Evolutionary conservation across 306 rosid genomes (phyloP), one percentile per base, ranked within the genome.

Genomic region (Quillaja saponaria): DNA sequence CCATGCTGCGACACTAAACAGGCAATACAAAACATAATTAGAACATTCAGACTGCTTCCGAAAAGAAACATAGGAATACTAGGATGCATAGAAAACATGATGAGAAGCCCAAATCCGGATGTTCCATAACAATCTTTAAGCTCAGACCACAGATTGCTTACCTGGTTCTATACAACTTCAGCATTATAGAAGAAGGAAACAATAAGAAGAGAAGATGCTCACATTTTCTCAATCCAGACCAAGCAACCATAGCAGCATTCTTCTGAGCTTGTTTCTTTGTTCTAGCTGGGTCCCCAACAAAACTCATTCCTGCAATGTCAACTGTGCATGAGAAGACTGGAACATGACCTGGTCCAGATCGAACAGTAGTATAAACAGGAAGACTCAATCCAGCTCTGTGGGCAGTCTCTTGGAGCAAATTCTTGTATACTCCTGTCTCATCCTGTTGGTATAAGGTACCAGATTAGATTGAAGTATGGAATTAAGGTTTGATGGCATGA

Each of bases 241-340:
- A 90, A 76, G 95, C 91, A 69, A 88, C 75, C 53, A 86, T 67
- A 4, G 96, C 96, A 19, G 95, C 95, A 76, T 82, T 86, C 51
- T 90, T 90, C 65, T 90, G 89, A 62, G 96, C 95, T 84, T 82
- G 95, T 69, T 90, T 86, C 85, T 90, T 86, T 69, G 89, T 76
- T 81, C 85, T 81, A 75, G 91, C 73, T 12, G 76, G 77, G 25
- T 86, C 81, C 21, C 95, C 96, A 11, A 69, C 7, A 71, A 90
- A 90, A 62, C 61, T 72, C 89, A 82, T 69, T 80, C 89, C 89
- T 15, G 87, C 96, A 63, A 90, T 83, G 81, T 81, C 96, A 64
- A 86, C 87, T 0, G 87, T 86, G 68, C 96, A 86, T 5, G 85
- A 76, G 78, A 80, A 89, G 56, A 65, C 34, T 58, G 85, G 85